Evolutionary conservation across 495 filamentous ascomycete species (phyloP).

Genomic region (Neurospora terricola): DNA sequence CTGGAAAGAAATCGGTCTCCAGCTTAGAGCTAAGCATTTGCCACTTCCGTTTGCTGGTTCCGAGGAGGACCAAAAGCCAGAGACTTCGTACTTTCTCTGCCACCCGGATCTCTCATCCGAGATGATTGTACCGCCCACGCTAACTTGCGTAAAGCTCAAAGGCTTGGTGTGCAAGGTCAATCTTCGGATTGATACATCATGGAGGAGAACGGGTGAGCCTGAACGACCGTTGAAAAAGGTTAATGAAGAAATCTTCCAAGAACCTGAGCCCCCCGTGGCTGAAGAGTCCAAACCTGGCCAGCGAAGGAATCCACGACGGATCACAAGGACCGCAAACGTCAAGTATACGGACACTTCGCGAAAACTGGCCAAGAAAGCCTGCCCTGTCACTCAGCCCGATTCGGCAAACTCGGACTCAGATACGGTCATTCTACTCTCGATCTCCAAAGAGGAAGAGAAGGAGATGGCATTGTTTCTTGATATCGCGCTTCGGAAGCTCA

Average conservation of each 20-base stretch:
- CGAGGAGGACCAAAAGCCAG: neutral
- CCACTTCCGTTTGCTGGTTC: neutral
- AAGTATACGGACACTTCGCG: neutral
- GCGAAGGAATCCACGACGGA: neutral
- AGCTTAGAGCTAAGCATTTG: constrained; percentile 12
- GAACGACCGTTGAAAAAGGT: neutral
- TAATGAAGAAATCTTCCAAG: neutral
- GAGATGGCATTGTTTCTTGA: constrained; percentile 23
- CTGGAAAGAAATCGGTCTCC: constrained; percentile 18
- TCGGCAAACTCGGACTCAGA: neutral
- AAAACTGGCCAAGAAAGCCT: neutral
- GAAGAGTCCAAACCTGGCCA: neutral
- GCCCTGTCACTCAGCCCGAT: neutral
- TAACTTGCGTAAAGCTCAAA: constrained; percentile 22
- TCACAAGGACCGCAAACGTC: neutral
- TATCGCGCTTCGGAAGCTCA: constrained; percentile 21
- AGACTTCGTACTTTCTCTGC: constrained; percentile 16
- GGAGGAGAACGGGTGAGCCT: neutral
- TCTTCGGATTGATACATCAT: neutral
- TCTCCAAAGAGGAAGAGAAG: constrained; percentile 1
- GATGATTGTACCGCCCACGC: constrained; percentile 9
- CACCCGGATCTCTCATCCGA: constrained; percentile 20
- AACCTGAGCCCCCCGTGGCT: neutral
- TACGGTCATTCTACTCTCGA: neutral
- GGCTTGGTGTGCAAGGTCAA: constrained; percentile 19